Percentiles rank a stretch among this genome's conserved stretches.
These are phyloP conservation scores for Gracilaria gracilis DNA, from an alignment of 23 red algal genomes.

Conservation along the genomic window DNA sequence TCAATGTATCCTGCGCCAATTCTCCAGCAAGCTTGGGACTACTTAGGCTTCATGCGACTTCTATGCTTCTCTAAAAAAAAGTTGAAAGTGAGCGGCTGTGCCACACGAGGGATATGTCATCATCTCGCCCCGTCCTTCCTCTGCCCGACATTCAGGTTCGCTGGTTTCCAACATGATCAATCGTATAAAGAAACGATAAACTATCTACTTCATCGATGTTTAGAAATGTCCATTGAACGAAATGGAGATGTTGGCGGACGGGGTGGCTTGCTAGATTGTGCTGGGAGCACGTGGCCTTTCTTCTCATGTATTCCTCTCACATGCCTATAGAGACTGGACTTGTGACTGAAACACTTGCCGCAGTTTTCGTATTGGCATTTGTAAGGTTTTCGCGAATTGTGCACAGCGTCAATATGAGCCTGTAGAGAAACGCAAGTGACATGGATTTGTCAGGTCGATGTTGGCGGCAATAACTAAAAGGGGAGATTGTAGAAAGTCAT, in stretches of 20 bases:
- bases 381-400: conserved; percentile 18
- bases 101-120: neutral
- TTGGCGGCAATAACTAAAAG: neutral
- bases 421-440: neutral
- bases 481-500: neutral
- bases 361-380: conserved; percentile 33
- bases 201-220: neutral
- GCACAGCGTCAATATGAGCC: conserved; percentile 32
- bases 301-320: conserved; percentile 42
- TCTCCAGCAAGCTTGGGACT: neutral
- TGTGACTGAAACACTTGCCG: conserved; percentile 32
- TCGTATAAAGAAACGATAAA: neutral
- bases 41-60: neutral
- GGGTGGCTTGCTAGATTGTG: neutral
- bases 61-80: neutral
- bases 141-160: neutral
- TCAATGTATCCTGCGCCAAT: no score
- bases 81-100: neutral
- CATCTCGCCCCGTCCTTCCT: neutral
- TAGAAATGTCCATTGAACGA: conserved; percentile 11
- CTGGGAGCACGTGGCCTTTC: neutral
- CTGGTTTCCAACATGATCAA: neutral
- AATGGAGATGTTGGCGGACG: neutral
- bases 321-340: conserved; percentile 29
- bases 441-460: neutral